Evolutionary conservation across 345 rosid genomes (phyloP), one percentile per base, ranked within the genome.

Genomic region (Citrus australasica): DNA sequence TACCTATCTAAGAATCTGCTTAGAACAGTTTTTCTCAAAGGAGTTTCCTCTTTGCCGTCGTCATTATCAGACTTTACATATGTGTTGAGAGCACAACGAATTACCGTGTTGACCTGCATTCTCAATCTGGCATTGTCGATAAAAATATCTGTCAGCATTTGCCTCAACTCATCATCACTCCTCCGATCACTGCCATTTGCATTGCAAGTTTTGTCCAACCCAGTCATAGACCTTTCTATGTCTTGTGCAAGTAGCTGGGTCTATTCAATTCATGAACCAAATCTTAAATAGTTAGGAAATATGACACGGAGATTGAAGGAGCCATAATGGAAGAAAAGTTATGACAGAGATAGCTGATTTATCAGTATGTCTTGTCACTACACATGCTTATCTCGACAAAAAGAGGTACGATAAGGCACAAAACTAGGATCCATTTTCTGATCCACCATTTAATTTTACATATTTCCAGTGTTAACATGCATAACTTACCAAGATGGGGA

Each of bases 171-270:
- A 42, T 85, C 85, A 13, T 84, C 85, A 8, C 78, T 85, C 66
- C 82, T 78, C 75, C 69, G 77, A 32, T 82, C 87, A 3, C 64
- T 22, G 62, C 73, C 83, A 61, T 78, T 87, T 7, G 62, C 64
- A 6, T 69, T 76, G 66, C 24, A 25, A 60, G 67, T 78, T 79
- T 80, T 87, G 2, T 87, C 89, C 21, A 51, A 33, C 38, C 59
- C 62, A 14, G 69, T 73, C 66, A 63, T 37, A 2, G 87, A 82
- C 62, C 81, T 91, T 83, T 86, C 92, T 9, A 90, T 84, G 82
- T 92, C 98, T 82, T 93, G 93, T 30, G 92, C 93, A 13, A 95
- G 92, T 59, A 93, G 96, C 76, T 95, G 98, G 5, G 97, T 94
- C 99, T 93, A 88, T 75, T 63, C 75, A 24, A 58, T 78, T 55